Conservation (phyloP, 1,284 basidiomycete species). For the Filobasidium uniguttulatum region DNA sequence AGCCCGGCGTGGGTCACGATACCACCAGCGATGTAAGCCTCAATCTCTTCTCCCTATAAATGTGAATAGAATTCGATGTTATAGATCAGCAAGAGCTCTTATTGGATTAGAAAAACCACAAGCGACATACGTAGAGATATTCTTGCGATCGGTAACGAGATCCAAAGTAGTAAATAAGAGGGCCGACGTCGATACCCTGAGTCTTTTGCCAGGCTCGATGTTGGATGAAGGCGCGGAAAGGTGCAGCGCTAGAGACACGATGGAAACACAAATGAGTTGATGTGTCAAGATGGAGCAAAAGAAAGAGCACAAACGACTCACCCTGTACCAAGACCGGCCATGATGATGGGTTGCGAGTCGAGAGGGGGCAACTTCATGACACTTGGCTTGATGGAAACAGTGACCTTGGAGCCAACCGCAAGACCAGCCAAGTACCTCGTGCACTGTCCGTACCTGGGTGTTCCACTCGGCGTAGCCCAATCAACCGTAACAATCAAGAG, state of each 20-base stretch:
- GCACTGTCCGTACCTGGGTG: conserved; percentile 80
- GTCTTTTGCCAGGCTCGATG: conserved; percentile 71
- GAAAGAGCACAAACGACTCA: conserved; percentile 17
- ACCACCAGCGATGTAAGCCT: conserved; percentile 57
- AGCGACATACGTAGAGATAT: conserved; percentile 73
- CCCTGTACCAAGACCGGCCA: conserved; percentile 96
- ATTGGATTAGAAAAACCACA: not conserved
- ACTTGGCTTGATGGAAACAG: conserved; percentile 94
- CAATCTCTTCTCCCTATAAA: conserved; percentile 39
- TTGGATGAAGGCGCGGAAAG: conserved; percentile 97
- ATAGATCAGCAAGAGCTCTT: not conserved
- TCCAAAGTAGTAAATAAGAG: conserved; percentile 95
- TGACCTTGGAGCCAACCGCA: conserved; percentile 77
- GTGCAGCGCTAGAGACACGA: conserved; percentile 50
- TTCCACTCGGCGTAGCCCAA: conserved; percentile 70
- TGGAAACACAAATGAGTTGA: not conserved
- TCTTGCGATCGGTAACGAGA: conserved; percentile 88
- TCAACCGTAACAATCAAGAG: conserved; percentile 92
- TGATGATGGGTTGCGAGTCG: conserved; percentile 81
- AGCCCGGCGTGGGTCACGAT: conserved; percentile 79
- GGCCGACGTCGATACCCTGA: conserved; percentile 69
- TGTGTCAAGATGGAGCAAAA: not conserved
- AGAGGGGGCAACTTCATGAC: conserved; percentile 95
- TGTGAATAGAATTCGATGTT: not conserved
- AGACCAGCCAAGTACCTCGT: conserved; percentile 84